phyloP scores from a whole-genome alignment of 805 yeast genomes.

The Komagataella phaffii region DNA sequence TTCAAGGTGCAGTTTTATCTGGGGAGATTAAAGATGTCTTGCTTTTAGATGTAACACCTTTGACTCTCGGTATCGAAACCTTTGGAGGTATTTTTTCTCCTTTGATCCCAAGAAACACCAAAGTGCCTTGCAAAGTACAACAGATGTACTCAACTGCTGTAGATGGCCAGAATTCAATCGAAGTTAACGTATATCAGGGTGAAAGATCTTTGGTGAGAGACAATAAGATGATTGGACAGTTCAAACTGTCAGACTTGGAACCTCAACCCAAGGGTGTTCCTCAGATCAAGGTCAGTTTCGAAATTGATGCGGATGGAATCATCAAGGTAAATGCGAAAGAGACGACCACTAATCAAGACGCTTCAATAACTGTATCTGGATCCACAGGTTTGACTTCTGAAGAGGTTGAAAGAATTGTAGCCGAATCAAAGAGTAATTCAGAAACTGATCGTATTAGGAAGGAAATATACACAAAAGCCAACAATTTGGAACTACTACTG shows the following conservation, averaged over 20 bases:
- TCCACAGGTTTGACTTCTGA: conserved; percentile 84
- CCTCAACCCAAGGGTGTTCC: conserved; percentile 86
- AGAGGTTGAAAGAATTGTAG: conserved; percentile 85
- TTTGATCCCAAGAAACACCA: conserved; percentile 78
- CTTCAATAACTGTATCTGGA: conserved; percentile 93
- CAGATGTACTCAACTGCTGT: conserved; percentile 93
- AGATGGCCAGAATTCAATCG: conserved; percentile 89
- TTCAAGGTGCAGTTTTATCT: conserved; percentile 91
- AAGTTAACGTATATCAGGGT: conserved; percentile 95
- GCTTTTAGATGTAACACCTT: conserved; percentile 78
- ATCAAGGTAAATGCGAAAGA: conserved; percentile 92
- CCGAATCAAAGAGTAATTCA: conserved; percentile 80
- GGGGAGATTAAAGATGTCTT: conserved; percentile 92
- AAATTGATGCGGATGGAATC: conserved; percentile 94
- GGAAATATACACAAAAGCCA: conserved; percentile 73
- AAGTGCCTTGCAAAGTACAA: conserved; percentile 86
- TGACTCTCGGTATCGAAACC: conserved; percentile 89
- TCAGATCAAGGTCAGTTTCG: conserved; percentile 84
- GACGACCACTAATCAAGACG: conserved; percentile 86
- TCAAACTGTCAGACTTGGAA: conserved; percentile 82
- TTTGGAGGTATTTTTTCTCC: conserved; percentile 94
- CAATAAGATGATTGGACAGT: conserved; percentile 91
- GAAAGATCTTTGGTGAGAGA: conserved; percentile 93
- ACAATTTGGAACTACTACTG: conserved; percentile 29
- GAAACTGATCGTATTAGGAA: conserved; percentile 81